Percentiles rank a stretch among this genome's conserved stretches.
Evolutionary conservation across 2,329 filamentous ascomycete genomes (phyloP).

Genomic region (Myotisia sp.): DNA sequence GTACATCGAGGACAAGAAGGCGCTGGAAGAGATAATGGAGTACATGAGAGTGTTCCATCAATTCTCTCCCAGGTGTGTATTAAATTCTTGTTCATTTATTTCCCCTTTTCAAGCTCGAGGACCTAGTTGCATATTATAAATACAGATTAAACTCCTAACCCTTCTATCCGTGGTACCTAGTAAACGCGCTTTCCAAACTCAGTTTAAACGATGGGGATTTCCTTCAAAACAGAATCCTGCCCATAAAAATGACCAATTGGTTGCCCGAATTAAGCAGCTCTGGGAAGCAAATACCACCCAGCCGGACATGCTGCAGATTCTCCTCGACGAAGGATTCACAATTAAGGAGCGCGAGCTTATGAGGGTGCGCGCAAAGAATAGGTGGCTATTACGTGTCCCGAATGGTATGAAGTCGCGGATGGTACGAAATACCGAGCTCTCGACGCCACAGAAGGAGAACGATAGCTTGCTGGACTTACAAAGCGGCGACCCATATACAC

Average conservation of each 20-base stretch:
- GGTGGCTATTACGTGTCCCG: conserved; percentile 50
- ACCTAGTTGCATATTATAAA: not conserved
- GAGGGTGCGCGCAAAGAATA: conserved; percentile 53
- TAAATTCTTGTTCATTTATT: conserved; percentile 1
- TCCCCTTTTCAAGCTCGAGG: conserved; percentile 4
- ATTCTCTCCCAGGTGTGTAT: conserved; percentile 54
- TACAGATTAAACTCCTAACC: no score
- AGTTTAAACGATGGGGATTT: conserved; percentile 68
- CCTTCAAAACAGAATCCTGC: conserved; percentile 59
- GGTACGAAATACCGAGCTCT: conserved; percentile 5
- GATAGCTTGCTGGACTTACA: conserved; percentile 26
- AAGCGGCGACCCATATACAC: no score
- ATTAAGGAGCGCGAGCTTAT: conserved; percentile 59
- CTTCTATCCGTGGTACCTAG: conserved; percentile 35
- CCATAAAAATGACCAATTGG: conserved; percentile 53
- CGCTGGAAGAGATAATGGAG: conserved; percentile 59
- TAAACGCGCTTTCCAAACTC: conserved; percentile 61
- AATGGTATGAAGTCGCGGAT: conserved; percentile 41
- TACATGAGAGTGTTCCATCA: conserved; percentile 51
- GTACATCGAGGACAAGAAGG: conserved; percentile 62
- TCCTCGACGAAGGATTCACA: conserved; percentile 58
- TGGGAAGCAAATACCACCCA: conserved; percentile 63
- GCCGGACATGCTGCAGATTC: conserved; percentile 55
- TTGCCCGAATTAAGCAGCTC: conserved; percentile 57
- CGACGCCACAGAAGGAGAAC: conserved; percentile 19